Evolutionary conservation across 192 early-diverging fungal species (phyloP).

Genomic region (Coemansia sp.): DNA sequence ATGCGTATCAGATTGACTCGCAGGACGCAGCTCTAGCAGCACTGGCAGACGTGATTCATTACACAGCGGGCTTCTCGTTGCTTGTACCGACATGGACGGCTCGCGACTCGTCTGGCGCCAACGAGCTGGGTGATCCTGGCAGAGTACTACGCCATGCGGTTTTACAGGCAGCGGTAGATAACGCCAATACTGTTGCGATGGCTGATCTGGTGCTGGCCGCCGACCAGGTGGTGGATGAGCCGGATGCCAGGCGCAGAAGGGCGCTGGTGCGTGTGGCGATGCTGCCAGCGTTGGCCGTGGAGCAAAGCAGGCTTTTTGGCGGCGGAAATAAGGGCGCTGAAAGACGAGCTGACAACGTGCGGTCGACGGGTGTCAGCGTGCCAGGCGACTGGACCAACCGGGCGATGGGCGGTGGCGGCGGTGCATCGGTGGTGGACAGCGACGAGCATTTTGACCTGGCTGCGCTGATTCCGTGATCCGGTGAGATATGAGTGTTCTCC

Average conservation of each 20-base stretch:
- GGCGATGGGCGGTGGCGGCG: slow-evolving; percentile 3
- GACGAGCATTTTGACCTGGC: slow-evolving; percentile 35
- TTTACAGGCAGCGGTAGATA: background rate
- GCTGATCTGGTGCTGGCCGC: slow-evolving; percentile 16
- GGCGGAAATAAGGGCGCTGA: background rate
- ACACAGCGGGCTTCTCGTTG: slow-evolving; percentile 12
- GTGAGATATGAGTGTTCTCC: too few species aligned
- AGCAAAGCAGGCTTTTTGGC: slow-evolving; percentile 35
- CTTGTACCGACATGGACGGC: slow-evolving; percentile 32
- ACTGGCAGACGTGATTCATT: slow-evolving; percentile 24
- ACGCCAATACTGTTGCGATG: background rate
- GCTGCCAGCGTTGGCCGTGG: slow-evolving; percentile 39
- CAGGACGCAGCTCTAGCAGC: slow-evolving; percentile 20
- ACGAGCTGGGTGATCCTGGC: slow-evolving; percentile 31
- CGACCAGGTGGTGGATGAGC: background rate
- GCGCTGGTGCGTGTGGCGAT: slow-evolving; percentile 32
- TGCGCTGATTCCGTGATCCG: slow-evolving; percentile 19
- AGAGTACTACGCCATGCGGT: slow-evolving; percentile 16
- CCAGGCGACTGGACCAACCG: slow-evolving; percentile 25
- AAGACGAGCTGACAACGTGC: background rate
- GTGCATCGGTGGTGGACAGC: slow-evolving; percentile 15
- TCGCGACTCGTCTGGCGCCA: slow-evolving; percentile 26
- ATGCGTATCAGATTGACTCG: slow-evolving; percentile 21
- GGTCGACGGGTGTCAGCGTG: background rate
- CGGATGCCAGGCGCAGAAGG: slow-evolving; percentile 17